Base-by-base conservation (phyloP, 805 yeast species). In the Blastobotrys muscicola region DNA sequence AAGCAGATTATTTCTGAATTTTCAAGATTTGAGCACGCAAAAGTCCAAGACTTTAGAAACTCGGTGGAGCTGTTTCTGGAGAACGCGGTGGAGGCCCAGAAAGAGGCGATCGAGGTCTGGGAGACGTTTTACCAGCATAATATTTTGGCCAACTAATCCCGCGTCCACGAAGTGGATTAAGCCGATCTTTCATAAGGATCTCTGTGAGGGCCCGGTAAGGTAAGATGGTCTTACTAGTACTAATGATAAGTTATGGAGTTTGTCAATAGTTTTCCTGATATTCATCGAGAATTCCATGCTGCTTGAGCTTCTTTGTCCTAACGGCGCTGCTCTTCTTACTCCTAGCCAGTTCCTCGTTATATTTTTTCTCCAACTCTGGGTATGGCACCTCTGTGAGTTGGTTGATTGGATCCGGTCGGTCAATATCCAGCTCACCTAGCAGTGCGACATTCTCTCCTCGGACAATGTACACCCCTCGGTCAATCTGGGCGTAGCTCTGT, bases 371-470 rank as follows among this genome's bases (percentile, higher is more conserved):
- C 1, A 92, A 94, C 38, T 69, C 74, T 33, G 67, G 69, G 58
- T 76, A 87, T 30, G 75, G 76, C 15, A 85, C 69, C 58, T 74
- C 76, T 49, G 72, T 67, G 61, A 78, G 69, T 48, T 42, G 44
- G 39, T 55, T 58, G 15, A 45, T 36, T 16, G 68, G 75, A 57
- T 84, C 94, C 62, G 87, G 95, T 49, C 68, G 74, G 57, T 85
- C 95, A 49, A 86, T 82, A 62, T 89, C 96, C 49, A 90, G 75
- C 61, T 90, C 97, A 14, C 97, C 98, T 60, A 92, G 62, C 78
- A 89, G 76, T 8, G 89, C 92, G 7, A 92, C 92, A 56, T 90
- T 90, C 62, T 92, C 98, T 49, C 98, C 98, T 65, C 98, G 82
- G 34, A 92, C 81, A 67, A 92, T 75, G 59, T 80, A 81, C 41